Conservation (phyloP, 75 land plant genomes). For the Selaginella tamariscina region DNA sequence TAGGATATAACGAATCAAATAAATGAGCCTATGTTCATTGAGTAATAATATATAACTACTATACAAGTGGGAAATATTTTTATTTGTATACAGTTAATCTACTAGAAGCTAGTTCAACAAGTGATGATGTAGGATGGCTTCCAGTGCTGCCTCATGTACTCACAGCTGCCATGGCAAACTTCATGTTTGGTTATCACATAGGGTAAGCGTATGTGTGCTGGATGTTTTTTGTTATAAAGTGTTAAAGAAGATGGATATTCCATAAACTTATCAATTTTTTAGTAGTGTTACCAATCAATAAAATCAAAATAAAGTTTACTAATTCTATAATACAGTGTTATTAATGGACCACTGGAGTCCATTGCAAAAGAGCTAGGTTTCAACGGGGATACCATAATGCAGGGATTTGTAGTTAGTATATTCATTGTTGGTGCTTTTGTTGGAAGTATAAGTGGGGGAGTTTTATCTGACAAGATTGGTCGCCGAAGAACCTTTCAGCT, state of each 20-base stretch:
- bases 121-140: slow-evolving; percentile 40
- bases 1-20: too few species aligned
- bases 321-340: slow-evolving; percentile 40
- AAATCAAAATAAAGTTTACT: too few species aligned
- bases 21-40: too few species aligned
- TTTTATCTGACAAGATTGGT: slow-evolving; percentile 57
- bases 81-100: too few species aligned
- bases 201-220: slow-evolving; percentile 37
- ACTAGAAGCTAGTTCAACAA: too few species aligned
- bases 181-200: slow-evolving; percentile 86
- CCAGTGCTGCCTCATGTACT: slow-evolving; percentile 77
- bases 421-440: slow-evolving; percentile 81
- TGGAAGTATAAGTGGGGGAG: slow-evolving; percentile 59
- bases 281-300: too few species aligned
- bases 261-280: too few species aligned
- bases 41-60: too few species aligned
- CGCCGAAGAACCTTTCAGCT: slow-evolving; percentile 65
- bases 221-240: too few species aligned
- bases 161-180: slow-evolving; percentile 80
- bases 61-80: too few species aligned
- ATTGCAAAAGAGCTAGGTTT: slow-evolving; percentile 69
- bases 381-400: slow-evolving; percentile 66
- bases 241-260: too few species aligned
- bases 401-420: slow-evolving; percentile 90
- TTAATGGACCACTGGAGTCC: slow-evolving; percentile 78